A percentile compares a stretch with the other conserved stretches of the same genome.
Evolutionary conservation across 1,139 yeast genomes (phyloP).

Genomic region (Lizanozyma gosingica): DNA sequence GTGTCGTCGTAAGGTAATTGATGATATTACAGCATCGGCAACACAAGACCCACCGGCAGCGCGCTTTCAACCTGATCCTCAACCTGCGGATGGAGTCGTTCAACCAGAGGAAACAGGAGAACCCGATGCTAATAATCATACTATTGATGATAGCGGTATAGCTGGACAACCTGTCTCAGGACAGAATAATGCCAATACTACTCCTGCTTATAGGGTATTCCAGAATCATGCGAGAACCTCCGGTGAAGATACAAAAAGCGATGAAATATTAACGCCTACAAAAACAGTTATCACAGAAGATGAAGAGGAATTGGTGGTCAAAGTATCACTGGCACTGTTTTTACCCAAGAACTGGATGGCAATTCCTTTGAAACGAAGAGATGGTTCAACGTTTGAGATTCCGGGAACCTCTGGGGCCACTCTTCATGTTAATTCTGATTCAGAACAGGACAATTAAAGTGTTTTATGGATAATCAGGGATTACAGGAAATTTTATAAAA

Average conservation of each 20-base stretch:
- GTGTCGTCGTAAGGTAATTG: constrained; percentile 68
- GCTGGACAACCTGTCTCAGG: neutral
- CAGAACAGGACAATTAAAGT: neutral
- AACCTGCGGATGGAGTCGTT: constrained; percentile 5
- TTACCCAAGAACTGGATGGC: neutral
- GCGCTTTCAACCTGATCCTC: constrained; percentile 2
- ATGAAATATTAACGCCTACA: no score
- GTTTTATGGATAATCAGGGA: no score
- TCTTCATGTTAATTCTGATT: neutral
- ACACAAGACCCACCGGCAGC: constrained; percentile 5
- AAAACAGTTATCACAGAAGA: no score
- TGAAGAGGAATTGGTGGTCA: neutral
- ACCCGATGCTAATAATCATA: constrained; percentile 13
- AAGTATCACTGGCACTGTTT: neutral
- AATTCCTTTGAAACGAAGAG: neutral
- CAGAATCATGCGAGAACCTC: no score
- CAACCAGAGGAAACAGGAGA: constrained; percentile 4
- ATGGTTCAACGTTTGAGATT: neutral
- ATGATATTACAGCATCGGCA: constrained; percentile 3
- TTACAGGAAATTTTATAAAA: no score
- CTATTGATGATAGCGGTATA: constrained; percentile 4
- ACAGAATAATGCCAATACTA: no score
- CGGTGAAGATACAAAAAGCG: no score
- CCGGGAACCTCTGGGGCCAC: neutral
- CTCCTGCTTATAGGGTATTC: no score